Percentiles rank a stretch among this genome's conserved stretches.
phyloP scores from a whole-genome alignment of 805 yeast species.

The Pichia membranifaciens region DNA sequence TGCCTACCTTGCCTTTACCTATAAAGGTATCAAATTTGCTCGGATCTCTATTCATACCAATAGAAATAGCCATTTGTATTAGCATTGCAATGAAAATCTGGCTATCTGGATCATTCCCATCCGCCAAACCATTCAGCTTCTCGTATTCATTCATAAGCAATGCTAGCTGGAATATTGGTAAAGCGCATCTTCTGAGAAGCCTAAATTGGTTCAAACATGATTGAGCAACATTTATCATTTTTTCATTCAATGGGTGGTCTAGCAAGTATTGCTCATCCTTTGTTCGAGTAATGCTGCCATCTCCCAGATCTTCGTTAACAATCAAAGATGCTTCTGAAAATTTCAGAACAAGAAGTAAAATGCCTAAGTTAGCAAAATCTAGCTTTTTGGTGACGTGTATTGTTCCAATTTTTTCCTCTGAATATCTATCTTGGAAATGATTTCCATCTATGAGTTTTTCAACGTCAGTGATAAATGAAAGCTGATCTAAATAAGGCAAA shows the following conservation, averaged over 20 bases:
- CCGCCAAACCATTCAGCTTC: constrained; percentile 45
- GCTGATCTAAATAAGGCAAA: constrained; percentile 41
- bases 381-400: constrained; percentile 37
- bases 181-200: constrained; percentile 40
- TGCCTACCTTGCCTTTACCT: constrained; percentile 26
- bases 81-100: constrained; percentile 51
- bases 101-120: constrained; percentile 39
- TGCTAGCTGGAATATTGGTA: constrained; percentile 51
- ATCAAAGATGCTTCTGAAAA: constrained; percentile 38
- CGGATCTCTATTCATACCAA: constrained; percentile 69
- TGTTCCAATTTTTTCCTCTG: constrained; percentile 29
- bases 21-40: constrained; percentile 34
- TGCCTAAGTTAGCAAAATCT: constrained; percentile 45
- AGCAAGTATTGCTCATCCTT: constrained; percentile 33
- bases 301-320: constrained; percentile 22
- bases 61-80: constrained; percentile 59
- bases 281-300: constrained; percentile 25
- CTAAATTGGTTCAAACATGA: constrained; percentile 52
- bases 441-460: constrained; percentile 32
- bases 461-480: constrained; percentile 29
- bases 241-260: constrained; percentile 40
- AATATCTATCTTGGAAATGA: constrained; percentile 22
- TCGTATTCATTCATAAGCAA: constrained; percentile 46
- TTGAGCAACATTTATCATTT: constrained; percentile 44
- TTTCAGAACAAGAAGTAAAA: constrained; percentile 39